Percentiles rank a stretch among this genome's conserved stretches.
These are phyloP conservation scores for Candida takata DNA, from an alignment of 805 yeast genomes.

Conservation along the genomic window DNA sequence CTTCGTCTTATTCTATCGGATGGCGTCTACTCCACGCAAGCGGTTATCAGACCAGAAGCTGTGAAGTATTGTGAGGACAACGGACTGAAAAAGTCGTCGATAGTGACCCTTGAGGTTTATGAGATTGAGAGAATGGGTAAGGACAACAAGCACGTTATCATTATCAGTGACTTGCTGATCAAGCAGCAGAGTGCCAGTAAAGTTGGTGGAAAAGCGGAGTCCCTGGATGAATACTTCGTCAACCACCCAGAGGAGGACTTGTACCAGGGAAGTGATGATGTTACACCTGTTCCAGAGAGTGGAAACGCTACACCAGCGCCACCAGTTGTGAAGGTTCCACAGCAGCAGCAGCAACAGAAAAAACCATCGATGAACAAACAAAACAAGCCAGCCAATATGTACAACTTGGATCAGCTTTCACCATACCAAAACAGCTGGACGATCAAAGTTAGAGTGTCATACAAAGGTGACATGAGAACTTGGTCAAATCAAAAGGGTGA, in stretches of 20 bases:
- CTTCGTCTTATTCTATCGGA: constrained; percentile 44
- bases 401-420: constrained; percentile 79
- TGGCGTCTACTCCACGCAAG: constrained; percentile 44
- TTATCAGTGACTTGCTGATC: constrained; percentile 18
- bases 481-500: constrained; percentile 85
- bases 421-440: constrained; percentile 92
- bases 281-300: constrained; percentile 21
- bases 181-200: constrained; percentile 32
- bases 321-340: constrained; percentile 3
- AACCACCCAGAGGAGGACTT: constrained; percentile 50
- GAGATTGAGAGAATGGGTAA: constrained; percentile 35
- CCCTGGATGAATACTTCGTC: constrained; percentile 51
- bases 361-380: constrained; percentile 9
- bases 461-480: constrained; percentile 79
- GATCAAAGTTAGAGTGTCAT: constrained; percentile 85
- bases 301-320: constrained; percentile 8
- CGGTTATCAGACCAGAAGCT: constrained; percentile 44
- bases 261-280: constrained; percentile 14
- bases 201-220: constrained; percentile 31
- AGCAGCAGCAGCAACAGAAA: constrained; percentile 5
- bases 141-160: constrained; percentile 25
- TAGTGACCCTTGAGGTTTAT: constrained; percentile 35
- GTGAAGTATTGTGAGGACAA: constrained; percentile 37
- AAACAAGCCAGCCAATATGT: constrained; percentile 36
- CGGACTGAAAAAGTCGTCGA: constrained; percentile 39